These are phyloP conservation scores for Heritiera littoralis DNA, from an alignment of 345 rosid species.

Conservation along the genomic window DNA sequence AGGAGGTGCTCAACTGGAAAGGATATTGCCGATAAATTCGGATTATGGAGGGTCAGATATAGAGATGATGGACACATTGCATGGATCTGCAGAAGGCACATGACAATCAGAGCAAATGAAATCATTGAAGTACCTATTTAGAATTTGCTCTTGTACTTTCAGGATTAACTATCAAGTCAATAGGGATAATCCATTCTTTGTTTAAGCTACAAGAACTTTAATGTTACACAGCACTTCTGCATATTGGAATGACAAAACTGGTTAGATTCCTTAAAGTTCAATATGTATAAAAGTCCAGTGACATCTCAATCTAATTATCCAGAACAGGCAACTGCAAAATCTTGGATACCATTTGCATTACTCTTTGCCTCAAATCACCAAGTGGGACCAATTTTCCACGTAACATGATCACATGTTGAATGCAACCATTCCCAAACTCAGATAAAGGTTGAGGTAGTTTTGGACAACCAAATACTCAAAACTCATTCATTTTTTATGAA, in stretches of 20 bases:
- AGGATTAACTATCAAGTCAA: background rate
- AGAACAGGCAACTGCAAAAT: slow-evolving; percentile 36
- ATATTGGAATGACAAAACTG: background rate
- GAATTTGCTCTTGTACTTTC: background rate
- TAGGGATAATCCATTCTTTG: background rate
- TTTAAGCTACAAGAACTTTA: background rate
- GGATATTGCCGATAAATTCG: slow-evolving; percentile 90
- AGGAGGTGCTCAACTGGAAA: slow-evolving; percentile 71
- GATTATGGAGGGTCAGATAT: slow-evolving; percentile 85
- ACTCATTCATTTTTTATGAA: too few species aligned
- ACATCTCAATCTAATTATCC: slow-evolving; percentile 8
- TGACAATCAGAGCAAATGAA: slow-evolving; percentile 76
- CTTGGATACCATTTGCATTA: slow-evolving; percentile 28
- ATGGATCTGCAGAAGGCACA: slow-evolving; percentile 88
- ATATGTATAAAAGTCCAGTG: background rate
- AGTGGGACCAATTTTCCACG: slow-evolving; percentile 32
- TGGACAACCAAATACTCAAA: too few species aligned
- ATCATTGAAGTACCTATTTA: slow-evolving; percentile 38
- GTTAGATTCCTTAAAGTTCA: background rate
- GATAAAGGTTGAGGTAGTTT: too few species aligned
- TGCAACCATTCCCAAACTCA: too few species aligned
- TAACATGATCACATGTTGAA: slow-evolving; percentile 6
- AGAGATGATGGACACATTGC: slow-evolving; percentile 78
- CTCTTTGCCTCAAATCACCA: slow-evolving; percentile 26
- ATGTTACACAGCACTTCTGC: background rate